phyloP scores from a whole-genome alignment of 73 alveolate species.

The Blepharisma japonicum region DNA sequence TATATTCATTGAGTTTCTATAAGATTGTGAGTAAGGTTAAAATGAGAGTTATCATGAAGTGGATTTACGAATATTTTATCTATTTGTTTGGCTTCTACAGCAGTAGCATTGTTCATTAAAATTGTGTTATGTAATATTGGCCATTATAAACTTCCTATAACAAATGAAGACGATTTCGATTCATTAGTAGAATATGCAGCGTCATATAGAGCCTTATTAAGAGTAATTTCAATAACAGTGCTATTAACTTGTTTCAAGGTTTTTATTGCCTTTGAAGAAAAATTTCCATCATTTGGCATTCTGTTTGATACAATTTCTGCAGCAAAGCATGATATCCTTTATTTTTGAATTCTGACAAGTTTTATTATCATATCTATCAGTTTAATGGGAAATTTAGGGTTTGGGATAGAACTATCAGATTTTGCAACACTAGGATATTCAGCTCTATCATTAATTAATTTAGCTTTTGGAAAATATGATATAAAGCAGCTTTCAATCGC shows the following conservation, averaged over 20 bases:
- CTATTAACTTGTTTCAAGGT: background rate
- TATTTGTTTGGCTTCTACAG: too few relatives aligned
- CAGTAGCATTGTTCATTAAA: too few relatives aligned
- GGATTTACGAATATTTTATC: too few relatives aligned
- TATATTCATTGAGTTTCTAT: too few relatives aligned
- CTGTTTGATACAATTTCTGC: constrained; percentile 13
- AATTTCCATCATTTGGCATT: constrained; percentile 13
- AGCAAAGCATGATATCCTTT: constrained; percentile 9
- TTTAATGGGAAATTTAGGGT: background rate
- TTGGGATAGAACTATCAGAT: background rate
- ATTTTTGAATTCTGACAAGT: background rate
- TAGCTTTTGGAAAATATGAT: background rate
- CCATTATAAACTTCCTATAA: constrained; percentile 10
- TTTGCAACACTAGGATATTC: background rate
- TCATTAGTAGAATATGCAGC: background rate
- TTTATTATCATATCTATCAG: background rate
- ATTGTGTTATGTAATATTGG: background rate
- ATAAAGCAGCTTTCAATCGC: background rate
- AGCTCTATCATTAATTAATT: background rate
- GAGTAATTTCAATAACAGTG: background rate
- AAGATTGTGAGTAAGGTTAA: too few relatives aligned
- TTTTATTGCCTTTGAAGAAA: background rate
- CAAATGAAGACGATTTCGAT: background rate
- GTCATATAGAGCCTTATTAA: background rate
- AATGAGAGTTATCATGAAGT: too few relatives aligned